Evolutionary conservation across 805 yeast species (phyloP), one percentile per base, ranked within the genome.

Genomic region (Zygoascus tannicola): DNA sequence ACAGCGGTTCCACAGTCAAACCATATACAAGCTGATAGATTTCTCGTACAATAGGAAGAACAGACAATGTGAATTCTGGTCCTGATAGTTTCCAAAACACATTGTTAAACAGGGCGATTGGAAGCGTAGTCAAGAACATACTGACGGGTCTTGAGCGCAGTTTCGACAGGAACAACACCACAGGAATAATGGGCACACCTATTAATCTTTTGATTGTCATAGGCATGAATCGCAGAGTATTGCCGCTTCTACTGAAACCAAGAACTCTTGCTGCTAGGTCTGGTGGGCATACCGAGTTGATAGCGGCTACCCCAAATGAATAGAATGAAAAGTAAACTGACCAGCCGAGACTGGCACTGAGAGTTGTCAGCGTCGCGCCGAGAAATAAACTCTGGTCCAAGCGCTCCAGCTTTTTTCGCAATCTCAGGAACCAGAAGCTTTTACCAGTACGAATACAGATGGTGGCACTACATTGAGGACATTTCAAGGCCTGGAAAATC

Each of bases 381-480:
- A 23, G 19, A 20, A 41, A 39, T 5, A 51, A 52, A 8, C 40
- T 32, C 20, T 46, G 37, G 20, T 45, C 40, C 18, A 40, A 37
- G 19, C 44, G 18, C 37, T 53, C 58, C n/a, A 52, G 12, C 21
- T 37, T 16, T 14, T 52, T 51, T 10, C 56, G 44, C 21, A 47
- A 16, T 26, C 33, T 22, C n/a, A 56, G 21, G 23, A 56, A 32
- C 43, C 21, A n/a, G 37, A 33, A 40, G n/a, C 53, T 46, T 15
- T 37, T 35, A 4, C 47, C 23, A 37, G 45, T 38, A 23, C 36
- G 46, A 7, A 60, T 46, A 18, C 46, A 40, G 12, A 62, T 56
- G 8, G 49, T 48, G 2, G 54, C 35, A 40, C 51, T 50, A 47
- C 66, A 62, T 40, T 60, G 66, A 4, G 66, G 66, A 41, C 66